Conservation (phyloP, 768 basidiomycete genomes). For the Boletus subcaerulescens region DNA sequence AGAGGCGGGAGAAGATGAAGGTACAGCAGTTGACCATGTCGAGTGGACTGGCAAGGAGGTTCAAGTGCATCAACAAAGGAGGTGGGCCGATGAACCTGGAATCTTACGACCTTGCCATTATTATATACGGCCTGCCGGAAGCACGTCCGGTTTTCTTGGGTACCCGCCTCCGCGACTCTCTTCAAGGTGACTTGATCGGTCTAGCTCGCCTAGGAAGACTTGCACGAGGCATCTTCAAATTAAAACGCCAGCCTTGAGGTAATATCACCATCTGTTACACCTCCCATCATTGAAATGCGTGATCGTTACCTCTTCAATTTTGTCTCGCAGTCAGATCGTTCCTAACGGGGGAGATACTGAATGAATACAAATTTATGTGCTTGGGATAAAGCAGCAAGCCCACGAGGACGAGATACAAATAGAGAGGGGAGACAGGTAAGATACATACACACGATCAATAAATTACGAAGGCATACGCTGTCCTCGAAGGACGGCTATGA, state of each 20-base stretch:
- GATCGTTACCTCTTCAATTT: constrained; percentile 30
- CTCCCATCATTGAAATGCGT: constrained; percentile 31
- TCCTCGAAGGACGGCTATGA: constrained; percentile 60
- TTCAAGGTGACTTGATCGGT: constrained; percentile 18
- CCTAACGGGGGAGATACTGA: constrained; percentile 22
- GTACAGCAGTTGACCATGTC: constrained; percentile 28
- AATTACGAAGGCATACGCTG: constrained; percentile 28
- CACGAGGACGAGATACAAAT: constrained; percentile 34
- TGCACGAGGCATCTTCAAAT: constrained; percentile 28
- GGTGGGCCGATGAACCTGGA: constrained; percentile 8
- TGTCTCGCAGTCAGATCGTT: constrained; percentile 25
- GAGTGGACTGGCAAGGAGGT: constrained; percentile 17
- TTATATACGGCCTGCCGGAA: constrained; percentile 23
- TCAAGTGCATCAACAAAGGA: constrained; percentile 23
- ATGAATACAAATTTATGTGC: constrained; percentile 18
- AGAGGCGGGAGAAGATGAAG: constrained; percentile 23
- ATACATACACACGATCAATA: constrained; percentile 26
- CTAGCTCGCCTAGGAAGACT: constrained; percentile 15
- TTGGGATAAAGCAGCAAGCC: constrained; percentile 16
- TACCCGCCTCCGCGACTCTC: constrained; percentile 11
- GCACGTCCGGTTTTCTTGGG: constrained; percentile 17
- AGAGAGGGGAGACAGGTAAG: constrained; percentile 19
- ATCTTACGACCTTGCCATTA: constrained; percentile 13
- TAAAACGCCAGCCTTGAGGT: constrained; percentile 29
- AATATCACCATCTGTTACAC: constrained; percentile 29